phyloP scores from a whole-genome alignment of 1,284 basidiomycete species.

The Paramarasmius palmivorus region DNA sequence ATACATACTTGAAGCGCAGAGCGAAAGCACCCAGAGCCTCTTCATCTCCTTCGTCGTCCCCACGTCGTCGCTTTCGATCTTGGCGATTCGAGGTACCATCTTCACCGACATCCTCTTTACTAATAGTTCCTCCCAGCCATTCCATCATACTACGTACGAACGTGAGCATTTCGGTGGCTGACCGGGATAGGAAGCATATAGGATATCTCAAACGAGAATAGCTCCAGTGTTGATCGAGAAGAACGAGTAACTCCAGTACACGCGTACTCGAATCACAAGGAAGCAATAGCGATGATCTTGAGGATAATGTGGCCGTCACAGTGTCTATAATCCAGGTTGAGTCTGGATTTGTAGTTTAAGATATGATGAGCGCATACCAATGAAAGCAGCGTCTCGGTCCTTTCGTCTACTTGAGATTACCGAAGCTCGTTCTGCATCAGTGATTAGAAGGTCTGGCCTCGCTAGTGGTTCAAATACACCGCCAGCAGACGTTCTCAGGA shows the following conservation, averaged over 20 bases:
- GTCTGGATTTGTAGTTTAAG: too few relatives aligned
- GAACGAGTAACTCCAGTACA: conserved; percentile 89
- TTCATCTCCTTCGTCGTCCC: conserved; percentile 67
- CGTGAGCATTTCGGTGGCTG: conserved; percentile 91
- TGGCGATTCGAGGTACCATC: conserved; percentile 56
- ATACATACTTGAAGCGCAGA: conserved; percentile 69
- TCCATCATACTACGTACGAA: conserved; percentile 98
- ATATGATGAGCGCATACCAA: too few relatives aligned
- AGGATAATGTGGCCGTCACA: conserved; percentile 80
- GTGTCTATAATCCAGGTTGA: conserved; percentile 64
- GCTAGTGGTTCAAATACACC: conserved; percentile 88
- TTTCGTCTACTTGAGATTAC: conserved; percentile 86
- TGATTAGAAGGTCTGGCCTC: conserved; percentile 90
- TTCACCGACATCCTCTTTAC: conserved; percentile 84
- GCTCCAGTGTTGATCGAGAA: conserved; percentile 98
- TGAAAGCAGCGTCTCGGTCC: conserved; percentile 87
- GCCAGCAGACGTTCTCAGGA: conserved; percentile 69
- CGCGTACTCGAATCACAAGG: conserved; percentile 95
- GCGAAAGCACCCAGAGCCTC: conserved; percentile 78
- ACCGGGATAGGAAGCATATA: conserved; percentile 89
- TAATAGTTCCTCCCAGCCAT: conserved; percentile 95
- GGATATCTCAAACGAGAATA: conserved; percentile 81
- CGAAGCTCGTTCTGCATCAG: conserved; percentile 84
- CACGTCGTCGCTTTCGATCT: conserved; percentile 60
- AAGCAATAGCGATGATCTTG: conserved; percentile 80